Percentiles rank a stretch among this genome's conserved stretches.
Evolutionary conservation across 2,329 filamentous ascomycete species (phyloP).

Genomic region (Talaromyces sp.): DNA sequence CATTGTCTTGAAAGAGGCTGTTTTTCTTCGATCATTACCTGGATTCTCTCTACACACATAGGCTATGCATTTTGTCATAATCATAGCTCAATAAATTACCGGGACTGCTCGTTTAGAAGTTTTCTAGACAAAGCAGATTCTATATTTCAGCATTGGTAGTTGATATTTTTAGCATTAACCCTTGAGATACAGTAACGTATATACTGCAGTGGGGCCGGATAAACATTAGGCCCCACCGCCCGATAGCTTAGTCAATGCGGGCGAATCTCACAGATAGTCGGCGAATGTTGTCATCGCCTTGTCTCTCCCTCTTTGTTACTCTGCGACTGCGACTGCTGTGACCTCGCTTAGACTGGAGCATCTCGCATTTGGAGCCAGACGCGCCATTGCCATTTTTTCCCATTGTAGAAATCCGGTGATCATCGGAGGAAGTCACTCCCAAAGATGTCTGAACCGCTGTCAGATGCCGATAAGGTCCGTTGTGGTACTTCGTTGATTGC

Average conservation of each 20-base stretch:
- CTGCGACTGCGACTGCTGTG: neutral
- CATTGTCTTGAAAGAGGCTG: no score
- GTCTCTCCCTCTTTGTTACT: neutral
- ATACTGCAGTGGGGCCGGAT: neutral
- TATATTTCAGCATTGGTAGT: no score
- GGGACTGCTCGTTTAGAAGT: no score
- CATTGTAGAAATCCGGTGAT: neutral
- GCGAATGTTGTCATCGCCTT: neutral
- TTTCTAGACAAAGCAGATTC: no score
- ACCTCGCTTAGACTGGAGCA: neutral
- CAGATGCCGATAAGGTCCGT: slow-evolving; percentile 47
- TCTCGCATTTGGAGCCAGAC: neutral
- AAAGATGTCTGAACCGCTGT: slow-evolving; percentile 42
- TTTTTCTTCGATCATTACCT: no score
- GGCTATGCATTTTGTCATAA: no score
- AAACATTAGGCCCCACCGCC: neutral
- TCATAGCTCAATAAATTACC: no score
- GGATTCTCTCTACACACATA: no score
- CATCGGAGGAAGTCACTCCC: slow-evolving; percentile 8
- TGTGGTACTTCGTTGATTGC: slow-evolving; percentile 4
- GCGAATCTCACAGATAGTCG: neutral
- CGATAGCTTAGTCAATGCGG: slow-evolving; percentile 7
- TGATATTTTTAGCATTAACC: no score
- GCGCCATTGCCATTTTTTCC: neutral
- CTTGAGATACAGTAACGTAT: no score